Percentiles rank a stretch among this genome's conserved stretches.
Evolutionary conservation across 163 green algal genomes (phyloP).

Genomic region (Chlorella variabilis): DNA sequence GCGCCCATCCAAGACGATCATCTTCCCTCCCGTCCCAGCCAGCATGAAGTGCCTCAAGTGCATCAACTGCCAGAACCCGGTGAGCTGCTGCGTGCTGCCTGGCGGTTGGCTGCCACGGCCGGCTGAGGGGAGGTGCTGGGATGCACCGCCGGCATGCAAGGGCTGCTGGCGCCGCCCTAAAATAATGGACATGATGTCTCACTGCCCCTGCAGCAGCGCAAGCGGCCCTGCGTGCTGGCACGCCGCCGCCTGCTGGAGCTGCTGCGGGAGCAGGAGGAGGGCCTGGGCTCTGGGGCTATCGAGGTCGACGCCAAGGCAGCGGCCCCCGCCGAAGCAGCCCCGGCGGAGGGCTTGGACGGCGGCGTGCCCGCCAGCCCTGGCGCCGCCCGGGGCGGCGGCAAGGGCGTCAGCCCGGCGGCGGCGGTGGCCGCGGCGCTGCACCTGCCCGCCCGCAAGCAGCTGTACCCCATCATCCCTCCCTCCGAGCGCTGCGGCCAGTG

Average conservation of each 20-base stretch:
- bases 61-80: conserved; percentile 36
- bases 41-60: conserved; percentile 29
- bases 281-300: background rate
- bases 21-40: conserved; percentile 28
- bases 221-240: too few species aligned
- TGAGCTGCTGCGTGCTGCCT: conserved; percentile 28
- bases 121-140: too few species aligned
- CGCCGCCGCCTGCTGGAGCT: conserved; percentile 24
- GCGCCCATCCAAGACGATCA: conserved; percentile 2
- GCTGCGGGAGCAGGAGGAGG: conserved; percentile 19
- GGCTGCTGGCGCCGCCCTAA: too few species aligned
- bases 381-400: background rate
- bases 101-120: too few species aligned
- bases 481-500: conserved; percentile 19
- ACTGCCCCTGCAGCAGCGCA: too few species aligned
- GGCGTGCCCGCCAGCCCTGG: background rate
- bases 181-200: too few species aligned
- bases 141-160: too few species aligned
- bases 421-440: background rate
- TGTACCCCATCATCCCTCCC: conserved; percentile 20
- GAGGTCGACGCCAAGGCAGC: background rate
- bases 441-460: conserved; percentile 17
- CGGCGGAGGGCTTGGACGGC: background rate
- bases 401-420: background rate
- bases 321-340: background rate